phyloP scores from a whole-genome alignment of 305 asterid species.

The Solanum chacoense region DNA sequence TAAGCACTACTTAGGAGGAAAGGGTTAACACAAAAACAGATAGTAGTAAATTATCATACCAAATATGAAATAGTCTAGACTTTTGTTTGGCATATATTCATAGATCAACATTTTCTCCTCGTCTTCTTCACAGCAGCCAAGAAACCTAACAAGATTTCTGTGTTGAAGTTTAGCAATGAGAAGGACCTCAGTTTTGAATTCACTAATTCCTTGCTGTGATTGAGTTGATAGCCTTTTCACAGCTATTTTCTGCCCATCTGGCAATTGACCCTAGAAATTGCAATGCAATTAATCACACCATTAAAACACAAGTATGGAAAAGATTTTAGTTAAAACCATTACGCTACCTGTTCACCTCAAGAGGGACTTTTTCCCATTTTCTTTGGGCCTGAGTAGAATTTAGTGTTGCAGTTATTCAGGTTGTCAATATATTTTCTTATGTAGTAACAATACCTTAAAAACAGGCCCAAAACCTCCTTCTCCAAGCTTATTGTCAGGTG shows the following conservation, averaged over 20 bases:
- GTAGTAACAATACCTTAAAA: slow-evolving; percentile 18
- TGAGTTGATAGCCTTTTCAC: slow-evolving; percentile 9
- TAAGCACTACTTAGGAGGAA: background rate
- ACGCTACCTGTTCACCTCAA: background rate
- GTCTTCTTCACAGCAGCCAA: slow-evolving; percentile 26
- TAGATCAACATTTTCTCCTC: slow-evolving; percentile 31
- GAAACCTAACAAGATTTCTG: slow-evolving; percentile 29
- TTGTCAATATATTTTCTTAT: background rate
- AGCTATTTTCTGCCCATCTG: slow-evolving; percentile 11
- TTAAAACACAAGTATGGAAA: background rate
- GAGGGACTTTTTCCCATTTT: background rate
- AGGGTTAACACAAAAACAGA: background rate
- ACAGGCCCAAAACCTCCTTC: slow-evolving; percentile 36
- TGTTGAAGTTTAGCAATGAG: slow-evolving; percentile 30
- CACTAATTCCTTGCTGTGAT: slow-evolving; percentile 5
- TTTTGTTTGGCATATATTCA: slow-evolving; percentile 31
- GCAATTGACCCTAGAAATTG: slow-evolving; percentile 2
- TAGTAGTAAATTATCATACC: slow-evolving; percentile 5
- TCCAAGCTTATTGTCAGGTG: slow-evolving; percentile 20
- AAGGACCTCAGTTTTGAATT: slow-evolving; percentile 9
- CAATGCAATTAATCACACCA: background rate
- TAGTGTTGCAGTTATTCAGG: background rate
- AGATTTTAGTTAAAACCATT: background rate
- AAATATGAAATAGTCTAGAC: slow-evolving; percentile 24
- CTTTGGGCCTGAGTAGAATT: background rate